Evolutionary conservation across 106 monocot genomes (phyloP).

Genomic region (Dendrobium nobile): DNA sequence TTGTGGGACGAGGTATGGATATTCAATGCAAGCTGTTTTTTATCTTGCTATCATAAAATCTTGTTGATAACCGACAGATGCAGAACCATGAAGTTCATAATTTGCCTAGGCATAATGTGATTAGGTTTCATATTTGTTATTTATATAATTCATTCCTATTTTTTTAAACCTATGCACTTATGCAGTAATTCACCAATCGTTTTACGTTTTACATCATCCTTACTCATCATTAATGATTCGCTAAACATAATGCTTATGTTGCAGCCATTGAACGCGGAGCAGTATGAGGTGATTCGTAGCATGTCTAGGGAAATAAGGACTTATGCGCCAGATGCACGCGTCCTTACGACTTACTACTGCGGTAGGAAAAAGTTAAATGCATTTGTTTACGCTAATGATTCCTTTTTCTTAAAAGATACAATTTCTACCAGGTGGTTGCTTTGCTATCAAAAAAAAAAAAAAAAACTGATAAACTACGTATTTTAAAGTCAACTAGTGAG

Average conservation of each 20-base stretch:
- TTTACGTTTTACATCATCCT: background rate
- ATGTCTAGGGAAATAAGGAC: constrained; percentile 83
- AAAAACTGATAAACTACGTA: background rate
- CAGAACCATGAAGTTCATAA: background rate
- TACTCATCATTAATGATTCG: constrained; percentile 5
- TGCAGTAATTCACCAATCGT: background rate
- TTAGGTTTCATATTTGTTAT: background rate
- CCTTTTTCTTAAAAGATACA: background rate
- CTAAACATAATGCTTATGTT: constrained; percentile 20
- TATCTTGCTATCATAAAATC: background rate
- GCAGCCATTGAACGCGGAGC: constrained; percentile 84
- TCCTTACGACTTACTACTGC: constrained; percentile 91
- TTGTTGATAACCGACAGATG: background rate
- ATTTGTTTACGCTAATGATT: background rate
- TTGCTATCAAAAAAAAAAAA: background rate
- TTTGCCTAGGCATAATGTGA: background rate
- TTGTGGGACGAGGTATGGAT: constrained; percentile 90
- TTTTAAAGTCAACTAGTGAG: background rate
- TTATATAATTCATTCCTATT: background rate
- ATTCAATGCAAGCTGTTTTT: background rate
- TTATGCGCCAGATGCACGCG: constrained; percentile 88
- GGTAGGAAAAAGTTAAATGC: constrained; percentile 35
- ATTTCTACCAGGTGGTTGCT: background rate
- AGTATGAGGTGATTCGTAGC: constrained; percentile 66
- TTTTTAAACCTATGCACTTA: background rate